Conservation (phyloP, 306 rosid species). For the Pueraria montana region DNA sequence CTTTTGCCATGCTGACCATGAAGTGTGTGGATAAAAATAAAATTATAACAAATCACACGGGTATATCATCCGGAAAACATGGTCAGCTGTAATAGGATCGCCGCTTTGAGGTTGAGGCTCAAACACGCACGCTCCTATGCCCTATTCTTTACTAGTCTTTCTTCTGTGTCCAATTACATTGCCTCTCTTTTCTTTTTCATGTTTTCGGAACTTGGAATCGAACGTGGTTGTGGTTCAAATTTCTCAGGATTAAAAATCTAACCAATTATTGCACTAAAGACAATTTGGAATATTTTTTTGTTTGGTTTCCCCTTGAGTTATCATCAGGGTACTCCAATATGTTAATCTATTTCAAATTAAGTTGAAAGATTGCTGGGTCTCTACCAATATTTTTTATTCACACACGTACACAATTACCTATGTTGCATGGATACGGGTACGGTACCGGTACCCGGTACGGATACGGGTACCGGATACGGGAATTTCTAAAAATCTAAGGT, state of each 20-base stretch:
- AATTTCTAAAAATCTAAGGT: too few relatives aligned
- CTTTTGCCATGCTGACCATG: constrained; percentile 36
- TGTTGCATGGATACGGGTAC: too few relatives aligned
- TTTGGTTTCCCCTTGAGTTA: not conserved
- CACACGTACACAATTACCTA: not conserved
- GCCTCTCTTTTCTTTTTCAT: not conserved
- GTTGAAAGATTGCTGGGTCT: not conserved
- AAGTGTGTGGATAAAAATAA: not conserved
- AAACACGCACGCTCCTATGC: not conserved
- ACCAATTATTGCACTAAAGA: constrained; percentile 7
- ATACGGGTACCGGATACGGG: too few relatives aligned
- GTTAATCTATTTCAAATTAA: not conserved
- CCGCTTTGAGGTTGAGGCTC: constrained; percentile 39
- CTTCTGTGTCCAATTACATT: not conserved
- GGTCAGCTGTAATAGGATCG: constrained; percentile 53
- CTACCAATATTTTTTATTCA: not conserved
- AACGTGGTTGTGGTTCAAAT: not conserved
- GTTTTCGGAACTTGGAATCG: constrained; percentile 28
- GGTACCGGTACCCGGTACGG: too few relatives aligned
- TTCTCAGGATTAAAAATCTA: not conserved
- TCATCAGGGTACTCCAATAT: not conserved
- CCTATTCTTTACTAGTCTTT: constrained; percentile 4
- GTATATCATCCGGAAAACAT: constrained; percentile 51
- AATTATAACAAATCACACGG: constrained; percentile 26
- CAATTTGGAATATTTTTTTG: not conserved